Evolutionary conservation across 441 rosid species (phyloP).

Genomic region (Gossypium aridum): DNA sequence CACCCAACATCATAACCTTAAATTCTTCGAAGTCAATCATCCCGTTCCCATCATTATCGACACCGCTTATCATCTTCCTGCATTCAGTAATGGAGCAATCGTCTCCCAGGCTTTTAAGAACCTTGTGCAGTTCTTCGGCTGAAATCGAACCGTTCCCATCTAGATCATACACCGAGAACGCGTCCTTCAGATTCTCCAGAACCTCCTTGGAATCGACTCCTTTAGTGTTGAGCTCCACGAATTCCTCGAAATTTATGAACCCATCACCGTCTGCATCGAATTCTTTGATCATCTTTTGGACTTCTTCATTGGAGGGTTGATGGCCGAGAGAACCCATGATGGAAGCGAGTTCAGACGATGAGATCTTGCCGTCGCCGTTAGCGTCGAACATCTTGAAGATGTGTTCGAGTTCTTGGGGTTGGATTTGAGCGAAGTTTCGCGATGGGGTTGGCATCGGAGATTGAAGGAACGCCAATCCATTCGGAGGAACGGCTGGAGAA

Average conservation of each 20-base stretch:
- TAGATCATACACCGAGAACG: conserved; percentile 74
- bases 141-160: conserved; percentile 84
- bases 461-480: not conserved
- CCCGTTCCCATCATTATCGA: not conserved
- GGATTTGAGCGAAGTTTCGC: conserved; percentile 14
- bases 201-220: conserved; percentile 63
- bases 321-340: conserved; percentile 70
- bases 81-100: conserved; percentile 66
- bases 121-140: conserved; percentile 79
- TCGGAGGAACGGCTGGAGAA: conserved; percentile 1
- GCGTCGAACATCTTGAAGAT: conserved; percentile 79
- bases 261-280: conserved; percentile 73
- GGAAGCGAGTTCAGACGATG: conserved; percentile 65
- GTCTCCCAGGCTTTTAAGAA: conserved; percentile 67
- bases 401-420: conserved; percentile 48
- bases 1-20: conserved; percentile 78
- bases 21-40: conserved; percentile 69
- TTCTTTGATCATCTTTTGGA: conserved; percentile 54
- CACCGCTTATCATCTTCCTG: conserved; percentile 53
- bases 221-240: conserved; percentile 75
- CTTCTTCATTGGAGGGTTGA: conserved; percentile 58
- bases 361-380: conserved; percentile 93
- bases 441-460: conserved; percentile 1
- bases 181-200: conserved; percentile 63
- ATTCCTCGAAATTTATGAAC: conserved; percentile 30